Conservation (phyloP, 2,329 filamentous ascomycete species). For the Claviceps digitariae region DNA sequence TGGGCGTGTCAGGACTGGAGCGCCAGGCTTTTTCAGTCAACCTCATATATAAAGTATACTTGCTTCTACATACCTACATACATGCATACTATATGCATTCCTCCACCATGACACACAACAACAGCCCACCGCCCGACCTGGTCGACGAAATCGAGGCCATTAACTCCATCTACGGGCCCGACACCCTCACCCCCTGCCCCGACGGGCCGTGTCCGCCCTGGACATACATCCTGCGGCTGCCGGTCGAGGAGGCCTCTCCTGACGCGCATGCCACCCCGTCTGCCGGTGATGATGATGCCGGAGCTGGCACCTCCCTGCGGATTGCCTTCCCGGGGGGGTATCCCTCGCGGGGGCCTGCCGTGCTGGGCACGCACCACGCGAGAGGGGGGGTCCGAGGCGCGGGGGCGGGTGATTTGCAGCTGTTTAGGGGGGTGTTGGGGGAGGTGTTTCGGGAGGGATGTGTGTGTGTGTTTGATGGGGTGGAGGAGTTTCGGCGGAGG, state of each 20-base stretch:
- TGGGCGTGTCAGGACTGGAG: too few species aligned
- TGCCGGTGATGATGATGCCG: too few species aligned
- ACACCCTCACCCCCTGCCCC: neutral
- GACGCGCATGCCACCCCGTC: neutral
- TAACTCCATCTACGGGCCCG: constrained; percentile 63
- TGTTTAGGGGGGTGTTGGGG: constrained; percentile 53
- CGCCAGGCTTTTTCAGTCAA: too few species aligned
- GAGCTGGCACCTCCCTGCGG: constrained; percentile 31
- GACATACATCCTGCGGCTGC: constrained; percentile 53
- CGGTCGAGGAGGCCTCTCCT: constrained; percentile 33
- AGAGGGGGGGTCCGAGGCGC: constrained; percentile 61
- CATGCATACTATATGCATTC: neutral
- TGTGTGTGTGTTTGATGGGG: constrained; percentile 83
- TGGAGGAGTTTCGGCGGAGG: constrained; percentile 49
- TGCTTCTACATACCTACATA: neutral
- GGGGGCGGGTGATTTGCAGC: constrained; percentile 54
- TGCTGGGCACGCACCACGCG: constrained; percentile 70
- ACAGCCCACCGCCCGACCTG: constrained; percentile 50
- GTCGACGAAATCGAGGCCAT: constrained; percentile 66
- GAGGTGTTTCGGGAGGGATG: constrained; percentile 58
- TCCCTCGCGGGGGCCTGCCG: constrained; percentile 56
- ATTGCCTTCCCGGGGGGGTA: constrained; percentile 62
- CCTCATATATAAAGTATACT: too few species aligned
- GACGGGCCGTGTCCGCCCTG: constrained; percentile 24
- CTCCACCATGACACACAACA: constrained; percentile 11